Base-by-base conservation (phyloP, 169 alveolate genomes). In the Plasmodium chabaudi region DNA sequence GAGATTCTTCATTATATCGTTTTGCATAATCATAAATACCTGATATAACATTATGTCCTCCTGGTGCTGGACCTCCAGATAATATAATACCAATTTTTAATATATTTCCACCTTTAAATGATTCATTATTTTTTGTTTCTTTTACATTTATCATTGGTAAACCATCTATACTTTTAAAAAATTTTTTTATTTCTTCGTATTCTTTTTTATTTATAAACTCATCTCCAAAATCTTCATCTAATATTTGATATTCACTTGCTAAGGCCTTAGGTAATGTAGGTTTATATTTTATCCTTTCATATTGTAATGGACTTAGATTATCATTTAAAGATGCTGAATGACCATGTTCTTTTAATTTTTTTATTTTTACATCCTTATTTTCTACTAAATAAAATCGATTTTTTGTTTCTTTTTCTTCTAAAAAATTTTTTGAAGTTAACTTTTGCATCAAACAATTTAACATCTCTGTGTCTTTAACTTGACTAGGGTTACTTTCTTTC, bases 11-110 rank as follows among this genome's bases (percentile, higher is more conserved):
- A 88, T 98, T 96, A 27, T 96, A 93, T 71, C 92, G 60, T 74
- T 96, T 97, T 56, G 97, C 94, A 89, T 95, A 97, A 75, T 98
- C 99, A 86, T 92, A 98, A 3, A 98, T 94, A 39, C 99, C 99
- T 3, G 98, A 95, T 49, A 98, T 97, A 34, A 98, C 99, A 88
- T 98, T 98, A 93, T 98, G 99, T 1, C 99, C 99, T 25, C 99
- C 99, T 0, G 99, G 99, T 3, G 99, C 99, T 74, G 99, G 99
- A 7, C 99, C 99, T 39, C 99, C 99, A 49, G 98, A 95, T n/a
- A 98, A 94, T 2, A 98, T 99, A 51, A 97, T 96, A 15, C 99
- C 99, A 9, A 98, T 96, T 82, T 95, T 94, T 47, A 96, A 56
- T 2, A 82, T 25, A 82, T 82, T 82, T 39, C 72, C 95, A 72